phyloP scores from a whole-genome alignment of 495 filamentous ascomycete genomes.

The Lepraria neglecta region DNA sequence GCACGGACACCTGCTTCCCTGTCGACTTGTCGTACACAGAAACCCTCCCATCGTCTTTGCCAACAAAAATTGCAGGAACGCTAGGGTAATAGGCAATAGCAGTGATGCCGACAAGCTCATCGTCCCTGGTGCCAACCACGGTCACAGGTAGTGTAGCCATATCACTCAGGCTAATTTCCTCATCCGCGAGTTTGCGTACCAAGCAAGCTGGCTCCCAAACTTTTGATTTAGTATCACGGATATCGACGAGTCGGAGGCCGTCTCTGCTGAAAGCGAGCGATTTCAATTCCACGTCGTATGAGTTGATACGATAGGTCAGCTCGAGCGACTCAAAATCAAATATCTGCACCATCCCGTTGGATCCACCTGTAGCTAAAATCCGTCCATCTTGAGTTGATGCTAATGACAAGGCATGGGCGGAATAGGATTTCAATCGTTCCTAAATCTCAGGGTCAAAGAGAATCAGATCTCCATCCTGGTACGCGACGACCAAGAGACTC shows the following conservation, averaged over 20 bases:
- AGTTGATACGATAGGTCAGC: slow-evolving; percentile 31
- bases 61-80: slow-evolving; percentile 26
- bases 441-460: slow-evolving; percentile 28
- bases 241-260: slow-evolving; percentile 28
- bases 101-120: slow-evolving; percentile 24
- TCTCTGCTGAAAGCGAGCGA: slow-evolving; percentile 31
- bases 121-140: slow-evolving; percentile 5
- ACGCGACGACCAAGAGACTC: slow-evolving; percentile 29
- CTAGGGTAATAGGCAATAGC: slow-evolving; percentile 24
- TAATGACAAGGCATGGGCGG: slow-evolving; percentile 16
- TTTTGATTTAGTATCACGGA: slow-evolving; percentile 32
- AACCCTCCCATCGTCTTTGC: slow-evolving; percentile 31
- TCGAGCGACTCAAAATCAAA: slow-evolving; percentile 36
- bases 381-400: slow-evolving; percentile 30
- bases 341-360: slow-evolving; percentile 29
- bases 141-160: slow-evolving; percentile 17
- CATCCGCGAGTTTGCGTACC: slow-evolving; percentile 11
- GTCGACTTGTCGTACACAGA: slow-evolving; percentile 25
- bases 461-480: slow-evolving; percentile 33
- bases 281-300: slow-evolving; percentile 26
- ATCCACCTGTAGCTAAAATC: slow-evolving; percentile 27
- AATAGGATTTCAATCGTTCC: slow-evolving; percentile 15
- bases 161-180: slow-evolving; percentile 10
- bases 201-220: slow-evolving; percentile 31
- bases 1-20: slow-evolving; percentile 18